Base-by-base conservation (phyloP, 2,329 filamentous ascomycete species). In the Fusarium heterosporum region DNA sequence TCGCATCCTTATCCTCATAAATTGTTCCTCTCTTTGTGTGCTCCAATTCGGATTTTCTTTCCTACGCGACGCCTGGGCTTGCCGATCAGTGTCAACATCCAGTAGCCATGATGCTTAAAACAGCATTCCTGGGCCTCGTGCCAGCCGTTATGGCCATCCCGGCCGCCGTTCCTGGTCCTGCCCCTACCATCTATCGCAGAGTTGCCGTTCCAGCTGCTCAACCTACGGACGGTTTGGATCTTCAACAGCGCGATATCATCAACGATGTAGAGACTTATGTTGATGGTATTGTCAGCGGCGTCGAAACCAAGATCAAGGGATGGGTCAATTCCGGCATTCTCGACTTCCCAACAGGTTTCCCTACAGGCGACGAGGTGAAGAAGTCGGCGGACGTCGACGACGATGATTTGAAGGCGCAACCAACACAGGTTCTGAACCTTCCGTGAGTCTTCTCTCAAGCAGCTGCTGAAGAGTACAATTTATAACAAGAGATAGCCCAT, bases 381-480 rank as follows among this genome's bases (percentile, higher is more conserved):
- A 89, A 85, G 66, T 86, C 84, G 34, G 80, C 92, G 7, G 87
- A 85, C 3, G 80, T 93, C 32, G 80, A 82, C 52, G 84, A 78
- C 25, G 85, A 90, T 51, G 77, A 79, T 30, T 74, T 93, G 36
- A 83, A 79, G 46, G 87, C 89, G 3, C 79, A 84, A 55, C 90
- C 90, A 1, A 92, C 90, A 1, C 84, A 91, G 64, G 90, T 91
- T 6, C 78, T 93, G 61, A 93, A 93, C 66, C 75, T 93, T 10
- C 90, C 90, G 78, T 85, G 30, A 49, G 53, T 22, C 26, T 17
- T 26, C 12, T 40, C n/a, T 10, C 13, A 25, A 6, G 12, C 12
- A 28, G 2, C 12, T 7, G 16, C 10, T 13, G 6, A 7, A 6
- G 25, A 28, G 17, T 8, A 13, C 8, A 14, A 3, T 28, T 62